Percentiles rank a stretch among this genome's conserved stretches.
phyloP scores from a whole-genome alignment of 805 yeast species.

The Barnettozyma salicaria region DNA sequence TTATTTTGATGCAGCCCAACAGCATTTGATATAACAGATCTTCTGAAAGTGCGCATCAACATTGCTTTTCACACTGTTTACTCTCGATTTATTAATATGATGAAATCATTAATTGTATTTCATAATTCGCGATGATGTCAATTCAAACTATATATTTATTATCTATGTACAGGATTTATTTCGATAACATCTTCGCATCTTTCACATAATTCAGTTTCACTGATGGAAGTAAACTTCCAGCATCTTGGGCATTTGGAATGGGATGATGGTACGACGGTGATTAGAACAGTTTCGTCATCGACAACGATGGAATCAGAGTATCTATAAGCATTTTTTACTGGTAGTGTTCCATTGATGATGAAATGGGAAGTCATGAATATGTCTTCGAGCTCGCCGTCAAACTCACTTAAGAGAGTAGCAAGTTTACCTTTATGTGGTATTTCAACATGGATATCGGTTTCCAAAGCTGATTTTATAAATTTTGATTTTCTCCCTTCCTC shows the following conservation, averaged over 20 bases:
- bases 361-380: conserved; percentile 61
- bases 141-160: no score
- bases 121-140: no score
- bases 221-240: conserved; percentile 68
- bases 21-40: no score
- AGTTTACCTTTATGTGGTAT: conserved; percentile 19
- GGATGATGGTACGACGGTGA: conserved; percentile 40
- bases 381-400: conserved; percentile 43
- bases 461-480: conserved; percentile 52
- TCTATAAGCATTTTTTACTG: conserved; percentile 20
- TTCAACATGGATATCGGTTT: conserved; percentile 41
- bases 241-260: conserved; percentile 83
- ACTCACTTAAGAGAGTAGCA: conserved; percentile 11
- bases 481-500: conserved; percentile 50
- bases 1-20: no score
- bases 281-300: conserved; percentile 25
- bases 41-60: no score
- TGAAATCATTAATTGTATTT: no score
- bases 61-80: no score
- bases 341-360: conserved; percentile 27
- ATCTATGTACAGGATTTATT: not conserved
- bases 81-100: no score
- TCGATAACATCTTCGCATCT: conserved; percentile 49
- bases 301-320: conserved; percentile 28
- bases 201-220: conserved; percentile 50